phyloP scores from a whole-genome alignment of 495 filamentous ascomycete species.

The Penicillium tannophilum region DNA sequence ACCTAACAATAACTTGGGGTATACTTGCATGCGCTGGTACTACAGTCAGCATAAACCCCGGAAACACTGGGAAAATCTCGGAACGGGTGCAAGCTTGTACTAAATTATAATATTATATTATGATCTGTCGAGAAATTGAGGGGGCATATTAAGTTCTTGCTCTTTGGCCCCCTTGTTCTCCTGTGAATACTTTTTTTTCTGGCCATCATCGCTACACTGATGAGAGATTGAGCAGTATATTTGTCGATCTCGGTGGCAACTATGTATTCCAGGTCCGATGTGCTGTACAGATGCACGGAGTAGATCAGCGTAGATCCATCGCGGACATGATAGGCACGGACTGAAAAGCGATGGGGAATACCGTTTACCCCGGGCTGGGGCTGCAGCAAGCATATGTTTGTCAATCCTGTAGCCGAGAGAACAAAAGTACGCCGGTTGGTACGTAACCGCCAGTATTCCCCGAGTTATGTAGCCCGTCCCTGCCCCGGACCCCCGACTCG shows the following conservation, averaged over 20 bases:
- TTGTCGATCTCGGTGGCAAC: conserved; percentile 6
- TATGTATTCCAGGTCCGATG: not conserved
- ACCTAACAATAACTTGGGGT: not conserved
- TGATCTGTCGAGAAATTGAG: not conserved
- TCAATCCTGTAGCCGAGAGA: conserved; percentile 1
- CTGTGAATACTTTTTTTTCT: not conserved
- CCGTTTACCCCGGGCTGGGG: conserved; percentile 4
- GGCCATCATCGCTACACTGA: not conserved
- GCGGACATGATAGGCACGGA: not conserved
- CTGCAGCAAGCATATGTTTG: conserved; percentile 1
- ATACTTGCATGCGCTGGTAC: not conserved
- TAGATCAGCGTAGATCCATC: not conserved
- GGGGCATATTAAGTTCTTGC: not conserved
- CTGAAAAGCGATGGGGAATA: not conserved
- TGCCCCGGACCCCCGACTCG: not conserved
- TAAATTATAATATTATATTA: not conserved
- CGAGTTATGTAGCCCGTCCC: not conserved
- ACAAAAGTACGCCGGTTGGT: conserved; percentile 3
- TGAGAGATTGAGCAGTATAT: not conserved
- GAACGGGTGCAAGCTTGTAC: not conserved
- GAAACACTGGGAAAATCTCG: not conserved
- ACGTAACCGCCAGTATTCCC: not conserved
- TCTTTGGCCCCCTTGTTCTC: not conserved
- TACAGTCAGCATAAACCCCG: not conserved
- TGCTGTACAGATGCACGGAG: not conserved